phyloP scores from a whole-genome alignment of 2,329 filamentous ascomycete species.

The Myriosclerotinia curreyana region DNA sequence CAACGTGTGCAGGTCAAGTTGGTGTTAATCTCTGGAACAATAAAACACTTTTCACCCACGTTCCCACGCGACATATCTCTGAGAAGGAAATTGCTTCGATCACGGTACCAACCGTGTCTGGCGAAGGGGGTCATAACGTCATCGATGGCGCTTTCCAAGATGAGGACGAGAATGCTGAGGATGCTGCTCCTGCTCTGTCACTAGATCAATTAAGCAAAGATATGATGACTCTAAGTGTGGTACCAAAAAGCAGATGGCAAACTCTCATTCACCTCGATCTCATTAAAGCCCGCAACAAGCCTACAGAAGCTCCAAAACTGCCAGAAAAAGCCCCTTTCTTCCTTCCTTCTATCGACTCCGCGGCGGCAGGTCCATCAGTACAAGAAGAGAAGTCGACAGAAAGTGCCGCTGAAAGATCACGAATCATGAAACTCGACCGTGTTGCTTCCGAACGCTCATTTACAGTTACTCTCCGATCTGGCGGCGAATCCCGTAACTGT shows the following conservation, averaged over 20 bases:
- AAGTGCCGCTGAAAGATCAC: conserved; percentile 53
- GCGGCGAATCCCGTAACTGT: conserved; percentile 59
- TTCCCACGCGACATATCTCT: conserved; percentile 80
- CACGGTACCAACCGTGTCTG: conserved; percentile 70
- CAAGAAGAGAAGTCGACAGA: conserved; percentile 35
- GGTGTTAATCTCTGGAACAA: conserved; percentile 98
- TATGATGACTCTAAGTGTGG: conserved; percentile 83
- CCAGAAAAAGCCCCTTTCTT: conserved; percentile 97
- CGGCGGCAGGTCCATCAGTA: conserved; percentile 26
- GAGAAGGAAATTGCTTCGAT: conserved; percentile 69
- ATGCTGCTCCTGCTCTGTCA: conserved; percentile 52
- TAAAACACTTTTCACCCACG: conserved; percentile 82
- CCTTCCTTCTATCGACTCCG: conserved; percentile 62
- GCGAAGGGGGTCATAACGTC: conserved; percentile 73
- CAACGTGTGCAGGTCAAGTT: conserved; percentile 74
- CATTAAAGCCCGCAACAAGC: conserved; percentile 89
- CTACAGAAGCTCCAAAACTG: conserved; percentile 83
- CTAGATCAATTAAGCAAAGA: conserved; percentile 77
- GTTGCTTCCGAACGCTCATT: conserved; percentile 57
- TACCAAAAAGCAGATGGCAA: conserved; percentile 91
- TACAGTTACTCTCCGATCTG: conserved; percentile 54
- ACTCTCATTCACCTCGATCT: conserved; percentile 88
- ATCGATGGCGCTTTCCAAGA: conserved; percentile 73
- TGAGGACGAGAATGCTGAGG: conserved; percentile 49
- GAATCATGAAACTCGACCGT: conserved; percentile 66